Conservation (phyloP, 805 yeast species). For the Starmerella sp. region DNA sequence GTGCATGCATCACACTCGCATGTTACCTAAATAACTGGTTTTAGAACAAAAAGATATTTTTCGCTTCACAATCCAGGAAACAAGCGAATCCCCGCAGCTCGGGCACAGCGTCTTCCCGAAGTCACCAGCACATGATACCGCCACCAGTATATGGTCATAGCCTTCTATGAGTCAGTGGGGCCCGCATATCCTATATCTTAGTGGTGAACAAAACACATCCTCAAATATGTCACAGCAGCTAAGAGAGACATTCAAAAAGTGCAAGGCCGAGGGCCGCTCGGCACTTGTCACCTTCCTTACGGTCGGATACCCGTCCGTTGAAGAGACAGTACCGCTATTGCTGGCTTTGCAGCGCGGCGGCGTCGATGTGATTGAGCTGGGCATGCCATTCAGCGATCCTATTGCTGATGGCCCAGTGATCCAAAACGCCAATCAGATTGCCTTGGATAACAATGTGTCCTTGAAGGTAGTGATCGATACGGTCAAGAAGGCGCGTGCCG, state of each 20-base stretch:
- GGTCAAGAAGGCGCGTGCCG: constrained; percentile 61
- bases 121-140: too few relatives aligned
- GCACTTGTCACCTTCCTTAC: constrained; percentile 89
- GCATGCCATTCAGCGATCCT: constrained; percentile 95
- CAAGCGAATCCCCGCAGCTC: too few relatives aligned
- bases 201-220: not conserved
- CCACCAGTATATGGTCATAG: too few relatives aligned
- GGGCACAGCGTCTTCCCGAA: too few relatives aligned
- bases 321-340: constrained; percentile 76
- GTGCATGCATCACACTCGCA: too few relatives aligned
- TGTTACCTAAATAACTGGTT: too few relatives aligned
- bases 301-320: constrained; percentile 84
- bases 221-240: constrained; percentile 40
- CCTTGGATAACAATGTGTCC: constrained; percentile 74
- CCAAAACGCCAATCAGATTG: constrained; percentile 68
- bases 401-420: constrained; percentile 98
- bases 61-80: too few relatives aligned
- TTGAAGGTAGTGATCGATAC: constrained; percentile 57
- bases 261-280: constrained; percentile 57
- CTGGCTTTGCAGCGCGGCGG: constrained; percentile 91
- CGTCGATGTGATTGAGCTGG: constrained; percentile 86
- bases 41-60: too few relatives aligned
- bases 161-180: not conserved
- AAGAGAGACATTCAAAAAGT: constrained; percentile 48
- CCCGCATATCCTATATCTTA: not conserved